phyloP scores from a whole-genome alignment of 2,329 filamentous ascomycete genomes.

The Trichoderma sp. region DNA sequence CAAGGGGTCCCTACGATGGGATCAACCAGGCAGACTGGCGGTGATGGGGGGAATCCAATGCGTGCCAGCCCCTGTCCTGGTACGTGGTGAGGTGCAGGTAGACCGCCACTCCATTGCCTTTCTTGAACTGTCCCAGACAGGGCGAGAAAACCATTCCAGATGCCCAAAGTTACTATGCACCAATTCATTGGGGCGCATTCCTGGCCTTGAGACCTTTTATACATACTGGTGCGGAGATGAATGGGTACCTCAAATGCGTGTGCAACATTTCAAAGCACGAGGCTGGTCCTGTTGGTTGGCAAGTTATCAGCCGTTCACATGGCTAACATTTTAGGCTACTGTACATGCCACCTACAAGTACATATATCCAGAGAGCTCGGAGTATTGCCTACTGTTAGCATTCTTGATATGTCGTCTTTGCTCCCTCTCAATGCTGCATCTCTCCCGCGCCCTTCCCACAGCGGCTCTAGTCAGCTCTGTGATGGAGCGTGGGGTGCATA shows the following conservation, averaged over 20 bases:
- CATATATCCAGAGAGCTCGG: neutral
- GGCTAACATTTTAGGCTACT: neutral
- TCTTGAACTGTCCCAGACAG: neutral
- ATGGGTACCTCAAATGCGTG: neutral
- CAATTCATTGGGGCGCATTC: neutral
- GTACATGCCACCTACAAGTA: neutral
- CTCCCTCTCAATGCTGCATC: constrained; percentile 4
- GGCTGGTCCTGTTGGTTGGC: neutral
- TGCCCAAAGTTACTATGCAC: neutral
- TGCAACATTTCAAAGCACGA: neutral
- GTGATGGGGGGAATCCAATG: constrained; percentile 6
- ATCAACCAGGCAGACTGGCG: constrained; percentile 12
- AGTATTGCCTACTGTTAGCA: neutral
- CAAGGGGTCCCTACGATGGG: neutral
- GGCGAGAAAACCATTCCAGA: constrained; percentile 1
- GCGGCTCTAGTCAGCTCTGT: constrained; percentile 20
- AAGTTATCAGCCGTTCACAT: neutral
- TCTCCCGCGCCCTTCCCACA: constrained; percentile 3
- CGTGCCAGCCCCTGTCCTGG: neutral
- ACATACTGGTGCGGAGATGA: neutral
- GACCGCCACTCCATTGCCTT: constrained; percentile 16
- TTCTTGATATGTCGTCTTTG: neutral
- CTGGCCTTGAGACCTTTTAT: neutral
- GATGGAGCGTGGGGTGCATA: constrained; percentile 13
- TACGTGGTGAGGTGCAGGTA: neutral